Evolutionary conservation across 257 asterid genomes (phyloP), one percentile per base, ranked within the genome.

Genomic region (Gentiana macrophylla): DNA sequence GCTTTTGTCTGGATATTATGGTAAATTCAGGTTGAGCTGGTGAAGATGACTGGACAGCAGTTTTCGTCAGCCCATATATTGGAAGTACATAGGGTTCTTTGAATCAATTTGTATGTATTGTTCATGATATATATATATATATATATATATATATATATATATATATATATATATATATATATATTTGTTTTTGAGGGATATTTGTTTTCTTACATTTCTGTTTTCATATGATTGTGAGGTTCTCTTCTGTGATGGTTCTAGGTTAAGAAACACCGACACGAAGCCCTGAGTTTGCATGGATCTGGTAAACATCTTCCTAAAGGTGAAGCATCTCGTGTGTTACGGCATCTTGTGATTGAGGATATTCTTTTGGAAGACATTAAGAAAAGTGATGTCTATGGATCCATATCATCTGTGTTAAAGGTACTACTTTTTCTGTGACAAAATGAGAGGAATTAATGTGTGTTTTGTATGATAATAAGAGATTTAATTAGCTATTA

Each of bases 71-170:
- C 97, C 44, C 94, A 92, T 80, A 78, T 92, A 63, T 71, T 92
- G 90, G 98, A 92, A 81, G 94, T 92, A 66, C 88, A 71, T 78
- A 90, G 75, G 98, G 98, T 60, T 92, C 98, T 76, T 70, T 84
- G 67, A 92, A 78, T 84, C 97, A 85, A 72, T 80, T 71, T 81
- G 98, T 92, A 88, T 53, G 98, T 73, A 57, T 61, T 65, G n/a
- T 51, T 58, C 74, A 68, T 3, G 33, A 34, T n/a, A n/a, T n/a
- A n/a, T n/a, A n/a, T n/a, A n/a, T n/a, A n/a, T n/a, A n/a, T n/a
- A n/a, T n/a, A n/a, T n/a, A n/a, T n/a, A n/a, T n/a, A n/a, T n/a
- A n/a, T n/a, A n/a, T n/a, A n/a, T n/a, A n/a, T n/a, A n/a, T n/a
- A n/a, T n/a, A n/a, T n/a, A n/a, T n/a, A n/a, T n/a, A n/a, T n/a